phyloP scores from a whole-genome alignment of 106 monocot genomes.

The Platanthera guangdongensis region DNA sequence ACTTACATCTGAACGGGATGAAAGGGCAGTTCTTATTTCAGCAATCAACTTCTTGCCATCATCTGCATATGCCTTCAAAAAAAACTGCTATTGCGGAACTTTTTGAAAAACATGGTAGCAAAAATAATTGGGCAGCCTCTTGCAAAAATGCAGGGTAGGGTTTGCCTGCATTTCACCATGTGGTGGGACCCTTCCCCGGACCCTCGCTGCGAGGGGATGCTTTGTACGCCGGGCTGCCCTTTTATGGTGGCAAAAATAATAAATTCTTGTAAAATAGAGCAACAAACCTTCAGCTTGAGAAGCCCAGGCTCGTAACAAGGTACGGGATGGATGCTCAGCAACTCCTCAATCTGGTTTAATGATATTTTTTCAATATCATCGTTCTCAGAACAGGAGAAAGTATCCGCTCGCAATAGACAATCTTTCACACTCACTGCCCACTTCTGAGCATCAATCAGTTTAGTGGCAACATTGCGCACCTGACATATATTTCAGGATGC shows the following conservation, averaged over 20 bases:
- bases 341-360: conserved; percentile 34
- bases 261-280: not conserved
- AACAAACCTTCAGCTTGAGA: conserved; percentile 44
- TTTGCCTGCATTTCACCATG: no score
- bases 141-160: no score
- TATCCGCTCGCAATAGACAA: conserved; percentile 33
- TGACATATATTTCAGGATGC: conserved; percentile 12
- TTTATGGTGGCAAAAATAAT: not conserved
- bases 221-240: no score
- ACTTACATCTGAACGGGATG: conserved; percentile 35
- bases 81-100: not conserved
- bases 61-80: conserved; percentile 39
- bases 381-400: conserved; percentile 8
- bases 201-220: no score
- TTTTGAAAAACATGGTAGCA: not conserved
- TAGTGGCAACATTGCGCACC: conserved; percentile 58
- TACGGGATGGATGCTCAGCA: conserved; percentile 36
- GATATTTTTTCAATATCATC: conserved; percentile 28
- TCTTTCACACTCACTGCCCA: conserved; percentile 38
- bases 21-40: conserved; percentile 43
- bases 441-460: conserved; percentile 43
- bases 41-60: conserved; percentile 33
- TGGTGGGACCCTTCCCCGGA: no score
- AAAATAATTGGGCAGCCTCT: no score
- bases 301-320: conserved; percentile 46